Percentiles rank a stretch among this genome's conserved stretches.
These are phyloP conservation scores for Ceratocystis eucalypticola DNA, from an alignment of 2,329 filamentous ascomycete species.

Conservation along the genomic window DNA sequence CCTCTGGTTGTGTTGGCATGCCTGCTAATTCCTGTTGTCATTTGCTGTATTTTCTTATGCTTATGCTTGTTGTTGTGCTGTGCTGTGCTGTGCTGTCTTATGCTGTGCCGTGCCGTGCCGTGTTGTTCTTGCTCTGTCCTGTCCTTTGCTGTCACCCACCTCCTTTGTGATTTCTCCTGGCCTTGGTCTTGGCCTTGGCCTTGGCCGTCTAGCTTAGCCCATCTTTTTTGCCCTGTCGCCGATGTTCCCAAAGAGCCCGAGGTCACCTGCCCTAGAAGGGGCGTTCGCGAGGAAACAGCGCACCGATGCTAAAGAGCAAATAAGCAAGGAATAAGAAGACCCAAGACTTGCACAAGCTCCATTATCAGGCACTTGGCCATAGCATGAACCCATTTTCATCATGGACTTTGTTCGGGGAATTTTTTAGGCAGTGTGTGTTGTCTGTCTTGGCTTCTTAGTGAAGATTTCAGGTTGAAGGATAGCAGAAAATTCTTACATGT, in stretches of 20 bases:
- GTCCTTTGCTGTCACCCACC: not conserved
- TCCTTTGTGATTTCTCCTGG: not conserved
- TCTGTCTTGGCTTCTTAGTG: not conserved
- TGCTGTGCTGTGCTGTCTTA: not conserved
- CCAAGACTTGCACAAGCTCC: no score
- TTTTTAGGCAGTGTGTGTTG: not conserved
- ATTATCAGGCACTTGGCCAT: not conserved
- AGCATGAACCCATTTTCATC: not conserved
- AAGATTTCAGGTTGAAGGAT: no score
- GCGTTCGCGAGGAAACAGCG: no score
- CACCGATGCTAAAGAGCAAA: no score
- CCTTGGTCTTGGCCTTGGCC: not conserved
- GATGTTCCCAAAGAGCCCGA: no score
- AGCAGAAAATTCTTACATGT: not conserved
- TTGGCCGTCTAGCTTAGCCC: not conserved
- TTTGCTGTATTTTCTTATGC: not conserved
- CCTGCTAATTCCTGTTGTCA: not conserved
- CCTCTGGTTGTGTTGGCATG: not conserved
- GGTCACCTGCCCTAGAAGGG: no score
- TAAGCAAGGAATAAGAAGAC: no score
- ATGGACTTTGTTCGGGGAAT: not conserved
- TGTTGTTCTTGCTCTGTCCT: not conserved
- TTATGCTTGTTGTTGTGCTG: not conserved
- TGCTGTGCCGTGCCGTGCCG: not conserved
- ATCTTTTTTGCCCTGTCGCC: no score